Evolutionary conservation across 140 eudicot genomes (phyloP).

Genomic region (Bidens hawaiensis): DNA sequence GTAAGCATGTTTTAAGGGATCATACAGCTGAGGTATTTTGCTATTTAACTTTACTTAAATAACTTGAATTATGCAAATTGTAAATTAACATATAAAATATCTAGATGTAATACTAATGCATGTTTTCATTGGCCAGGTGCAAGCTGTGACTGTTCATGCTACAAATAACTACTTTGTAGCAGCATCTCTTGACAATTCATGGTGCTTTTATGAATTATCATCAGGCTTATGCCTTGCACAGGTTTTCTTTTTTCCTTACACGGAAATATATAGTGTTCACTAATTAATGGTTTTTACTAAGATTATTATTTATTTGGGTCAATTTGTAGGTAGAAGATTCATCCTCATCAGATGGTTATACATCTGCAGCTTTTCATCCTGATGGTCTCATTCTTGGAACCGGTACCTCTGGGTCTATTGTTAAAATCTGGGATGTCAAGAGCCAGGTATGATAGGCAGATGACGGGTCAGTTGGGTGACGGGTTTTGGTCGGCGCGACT

Average conservation of each 20-base stretch:
- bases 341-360: constrained; percentile 67
- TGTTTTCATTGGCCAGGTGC: constrained; percentile 52
- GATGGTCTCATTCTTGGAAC: constrained; percentile 99
- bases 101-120: background rate
- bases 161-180: constrained; percentile 89
- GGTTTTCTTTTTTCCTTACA: constrained; percentile 36
- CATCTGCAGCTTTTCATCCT: constrained; percentile 98
- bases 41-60: background rate
- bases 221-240: constrained; percentile 87
- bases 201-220: constrained; percentile 92
- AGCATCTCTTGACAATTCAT: constrained; percentile 85
- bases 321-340: constrained; percentile 70
- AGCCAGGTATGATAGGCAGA: constrained; percentile 52
- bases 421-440: constrained; percentile 95
- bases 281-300: background rate
- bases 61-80: background rate
- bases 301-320: background rate
- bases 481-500: background rate
- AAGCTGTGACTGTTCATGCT: constrained; percentile 94
- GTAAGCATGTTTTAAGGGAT: constrained; percentile 75
- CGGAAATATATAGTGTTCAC: background rate
- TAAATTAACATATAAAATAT: no score
- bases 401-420: constrained; percentile 81
- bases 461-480: background rate
- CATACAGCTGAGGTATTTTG: constrained; percentile 82